Evolutionary conservation across 768 basidiomycete species (phyloP), one percentile per base, ranked within the genome.

Genomic region (Galerina sulciceps): DNA sequence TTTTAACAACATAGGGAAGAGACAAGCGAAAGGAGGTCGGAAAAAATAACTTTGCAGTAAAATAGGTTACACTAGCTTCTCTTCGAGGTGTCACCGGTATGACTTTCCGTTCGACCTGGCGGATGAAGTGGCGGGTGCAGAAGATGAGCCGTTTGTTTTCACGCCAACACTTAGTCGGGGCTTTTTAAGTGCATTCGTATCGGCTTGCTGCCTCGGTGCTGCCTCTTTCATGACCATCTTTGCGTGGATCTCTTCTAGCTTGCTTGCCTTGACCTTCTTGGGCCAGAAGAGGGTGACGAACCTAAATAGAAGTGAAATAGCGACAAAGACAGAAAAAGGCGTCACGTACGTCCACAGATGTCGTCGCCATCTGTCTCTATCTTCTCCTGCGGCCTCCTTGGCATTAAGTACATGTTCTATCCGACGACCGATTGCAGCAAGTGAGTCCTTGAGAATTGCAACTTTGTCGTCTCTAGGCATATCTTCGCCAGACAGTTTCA

Each of bases 251-350:
- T 94, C 94, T 73, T 96, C 92, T 38, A 98, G 78, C 74, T 97
- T 97, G 14, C 85, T 87, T 11, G 94, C 93, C 71, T 91, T 94
- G 63, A 98, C 95, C 75, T 96, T 93, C 80, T 96, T 93, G 5
- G 96, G 96, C 96, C 96, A 98, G 76, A 98, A 98, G 54, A 94
- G 81, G 2, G 94, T 95, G 45, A 97, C 94, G 63, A 98, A 98
- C 36, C 93, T 95, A 57, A 42, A 52, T 14, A 22, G 51, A 49
- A 15, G 52, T 62, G 53, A 60, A 59, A 37, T 52, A 57, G 41
- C 17, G 41, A 51, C 11, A 10, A 35, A n/a, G 18, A 14, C 42
- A 10, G 34, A 47, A 34, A 44, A 6, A 57, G 55, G 36, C 23
- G 43, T 42, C 36, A 90, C 94, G 73, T 75, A 96, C 93, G 94